phyloP scores from a whole-genome alignment of 208 protist genomes.

The Leishmania aethiopica region DNA sequence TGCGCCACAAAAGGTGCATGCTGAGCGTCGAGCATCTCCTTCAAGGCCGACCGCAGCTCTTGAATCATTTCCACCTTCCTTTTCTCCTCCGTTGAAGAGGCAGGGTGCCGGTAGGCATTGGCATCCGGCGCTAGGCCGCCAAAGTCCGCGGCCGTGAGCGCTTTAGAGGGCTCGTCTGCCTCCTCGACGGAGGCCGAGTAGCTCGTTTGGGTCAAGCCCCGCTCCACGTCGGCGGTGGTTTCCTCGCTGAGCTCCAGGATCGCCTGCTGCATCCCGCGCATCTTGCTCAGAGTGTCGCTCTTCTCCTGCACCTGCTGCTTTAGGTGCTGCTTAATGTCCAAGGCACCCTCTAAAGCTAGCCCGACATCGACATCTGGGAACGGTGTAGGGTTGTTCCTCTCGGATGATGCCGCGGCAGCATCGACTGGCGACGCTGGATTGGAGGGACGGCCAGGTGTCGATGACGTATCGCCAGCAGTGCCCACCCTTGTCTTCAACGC shows the following conservation, averaged over 20 bases:
- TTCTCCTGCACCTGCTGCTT: slow-evolving; percentile 35
- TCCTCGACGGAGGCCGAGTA: not conserved
- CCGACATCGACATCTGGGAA: not conserved
- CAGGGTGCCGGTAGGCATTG: not conserved
- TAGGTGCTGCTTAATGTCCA: slow-evolving; percentile 18
- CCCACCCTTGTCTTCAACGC: not conserved
- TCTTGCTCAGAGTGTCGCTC: slow-evolving; percentile 39
- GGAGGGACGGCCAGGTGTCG: not conserved
- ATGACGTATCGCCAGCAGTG: not conserved
- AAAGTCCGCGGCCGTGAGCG: not conserved
- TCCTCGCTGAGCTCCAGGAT: slow-evolving; percentile 48
- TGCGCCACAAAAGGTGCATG: not conserved
- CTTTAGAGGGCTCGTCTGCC: not conserved
- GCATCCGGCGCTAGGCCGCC: not conserved
- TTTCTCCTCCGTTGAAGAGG: not conserved
- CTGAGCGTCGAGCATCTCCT: slow-evolving; percentile 34
- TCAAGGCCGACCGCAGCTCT: slow-evolving; percentile 25
- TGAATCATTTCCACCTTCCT: slow-evolving; percentile 23
- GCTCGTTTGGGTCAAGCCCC: not conserved
- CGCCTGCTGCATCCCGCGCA: slow-evolving; percentile 50
- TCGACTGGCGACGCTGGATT: not conserved
- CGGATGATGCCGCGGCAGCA: not conserved
- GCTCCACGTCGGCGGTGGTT: slow-evolving; percentile 34
- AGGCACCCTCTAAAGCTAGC: slow-evolving; percentile 10
- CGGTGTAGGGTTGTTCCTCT: not conserved